phyloP scores from a whole-genome alignment of 148 eudicot species.

The Limonium bicolor region DNA sequence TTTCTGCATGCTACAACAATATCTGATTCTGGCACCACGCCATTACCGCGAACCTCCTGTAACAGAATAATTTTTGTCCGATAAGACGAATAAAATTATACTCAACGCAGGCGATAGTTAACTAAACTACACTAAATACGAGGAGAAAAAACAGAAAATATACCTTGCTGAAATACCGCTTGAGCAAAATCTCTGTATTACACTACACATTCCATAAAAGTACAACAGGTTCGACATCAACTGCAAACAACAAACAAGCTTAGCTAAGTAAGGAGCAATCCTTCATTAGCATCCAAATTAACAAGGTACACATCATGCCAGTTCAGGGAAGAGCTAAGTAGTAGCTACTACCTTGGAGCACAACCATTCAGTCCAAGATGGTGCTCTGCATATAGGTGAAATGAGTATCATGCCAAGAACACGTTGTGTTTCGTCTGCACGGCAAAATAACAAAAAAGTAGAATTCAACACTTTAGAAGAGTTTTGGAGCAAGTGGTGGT shows the following conservation, averaged over 20 bases:
- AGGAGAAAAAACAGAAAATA: background rate
- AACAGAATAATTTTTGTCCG: too few species aligned
- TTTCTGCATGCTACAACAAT: conserved; percentile 60
- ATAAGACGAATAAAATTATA: too few species aligned
- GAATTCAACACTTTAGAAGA: too few species aligned
- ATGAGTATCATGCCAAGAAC: conserved; percentile 85
- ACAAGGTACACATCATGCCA: too few species aligned
- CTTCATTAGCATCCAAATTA: too few species aligned
- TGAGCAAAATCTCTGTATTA: conserved; percentile 79
- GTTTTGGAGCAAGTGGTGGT: too few species aligned
- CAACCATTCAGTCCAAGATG: conserved; percentile 97
- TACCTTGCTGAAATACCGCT: conserved; percentile 90
- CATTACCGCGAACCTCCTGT: conserved; percentile 72
- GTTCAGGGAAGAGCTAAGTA: conserved; percentile 1
- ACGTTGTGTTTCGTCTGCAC: conserved; percentile 69
- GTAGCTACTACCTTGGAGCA: conserved; percentile 82
- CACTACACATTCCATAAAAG: conserved; percentile 77
- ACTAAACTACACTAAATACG: conserved; percentile 3
- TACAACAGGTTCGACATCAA: conserved; percentile 64
- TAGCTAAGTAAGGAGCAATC: too few species aligned
- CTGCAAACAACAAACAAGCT: conserved; percentile 2
- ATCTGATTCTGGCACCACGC: conserved; percentile 63
- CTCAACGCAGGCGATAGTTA: too few species aligned
- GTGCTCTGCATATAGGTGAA: conserved; percentile 93
- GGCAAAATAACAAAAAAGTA: background rate